phyloP scores from a whole-genome alignment of 129 eudicot species.

The Tagetes patula region DNA sequence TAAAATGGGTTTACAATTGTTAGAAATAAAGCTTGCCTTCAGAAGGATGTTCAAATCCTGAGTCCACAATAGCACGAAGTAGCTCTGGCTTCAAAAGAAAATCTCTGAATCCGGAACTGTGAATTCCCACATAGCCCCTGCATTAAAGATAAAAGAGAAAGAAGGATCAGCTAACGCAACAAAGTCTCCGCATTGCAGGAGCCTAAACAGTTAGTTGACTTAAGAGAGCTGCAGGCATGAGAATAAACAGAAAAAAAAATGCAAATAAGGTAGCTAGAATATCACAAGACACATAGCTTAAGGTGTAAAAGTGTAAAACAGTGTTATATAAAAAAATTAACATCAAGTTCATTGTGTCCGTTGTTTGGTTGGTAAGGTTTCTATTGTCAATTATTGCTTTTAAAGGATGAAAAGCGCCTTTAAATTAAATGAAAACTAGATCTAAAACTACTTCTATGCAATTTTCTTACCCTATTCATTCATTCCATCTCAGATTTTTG shows the following conservation, averaged over 20 bases:
- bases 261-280: neutral
- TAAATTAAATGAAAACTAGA: no score
- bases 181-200: neutral
- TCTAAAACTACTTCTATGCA: no score
- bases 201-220: neutral
- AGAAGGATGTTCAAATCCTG: constrained; percentile 99
- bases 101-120: constrained; percentile 99
- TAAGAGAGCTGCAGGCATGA: neutral
- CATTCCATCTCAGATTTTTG: no score
- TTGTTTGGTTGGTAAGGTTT: no score
- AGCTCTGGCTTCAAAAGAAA: constrained; percentile 97
- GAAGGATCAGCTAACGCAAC: neutral
- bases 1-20: neutral
- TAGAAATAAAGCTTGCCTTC: constrained; percentile 67
- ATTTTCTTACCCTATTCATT: no score
- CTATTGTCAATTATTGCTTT: no score
- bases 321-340: no score
- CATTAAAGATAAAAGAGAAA: neutral
- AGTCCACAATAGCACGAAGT: constrained; percentile 94
- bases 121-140: constrained; percentile 97
- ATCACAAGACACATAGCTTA: neutral
- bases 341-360: no score
- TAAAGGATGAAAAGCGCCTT: no score
- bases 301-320: no score
- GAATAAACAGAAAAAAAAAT: neutral